Base-by-base conservation (phyloP, 345 rosid species). In the Corchorus capsularis region DNA sequence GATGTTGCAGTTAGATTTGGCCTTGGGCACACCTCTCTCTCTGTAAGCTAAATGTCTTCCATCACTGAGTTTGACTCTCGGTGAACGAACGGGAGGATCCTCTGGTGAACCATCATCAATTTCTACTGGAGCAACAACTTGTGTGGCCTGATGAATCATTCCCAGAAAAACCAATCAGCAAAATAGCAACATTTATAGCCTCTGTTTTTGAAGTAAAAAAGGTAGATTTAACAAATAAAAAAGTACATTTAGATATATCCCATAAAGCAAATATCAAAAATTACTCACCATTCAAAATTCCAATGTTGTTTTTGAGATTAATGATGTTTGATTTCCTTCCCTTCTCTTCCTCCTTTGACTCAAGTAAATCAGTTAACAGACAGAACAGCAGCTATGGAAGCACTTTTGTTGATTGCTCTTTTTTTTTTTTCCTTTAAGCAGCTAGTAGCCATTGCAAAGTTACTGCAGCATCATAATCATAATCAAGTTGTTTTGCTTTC, bases 1-100 rank as follows among this genome's bases (percentile, higher is more conserved):
- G 83, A 94, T 86, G 77, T 75, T 87, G 87, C 81, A 87, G 56
- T 86, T 89, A 1, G 98, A 79, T 75, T 84, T 63, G 70, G 76
- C 80, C 82, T 81, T 91, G 69, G 94, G 81, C 7, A 91, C 91
- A 61, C 98, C 98, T 74, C 67, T 82, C 81, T 94, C 98, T 20
- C 47, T 86, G 87, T 94, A 93, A 72, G 98, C 92, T 73, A 94
- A 75, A 81, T 81, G 79, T 61, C 98, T 86, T 57, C 98, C 98
- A 78, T 93, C 98, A 0, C 83, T 71, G 71, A 94, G 97, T 69
- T 75, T 90, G 87, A 93, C 76, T 85, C 87, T 86, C 4, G 82
- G 57, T 10, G 90, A 77, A 54, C 49, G 72, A 59, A 66, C 72
- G 1, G 82, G 79, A 53, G 84, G 76, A 69, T 78, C 74, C 35